Evolutionary conservation across 2,329 filamentous ascomycete species (phyloP).

Genomic region (Whalleya microplaca): DNA sequence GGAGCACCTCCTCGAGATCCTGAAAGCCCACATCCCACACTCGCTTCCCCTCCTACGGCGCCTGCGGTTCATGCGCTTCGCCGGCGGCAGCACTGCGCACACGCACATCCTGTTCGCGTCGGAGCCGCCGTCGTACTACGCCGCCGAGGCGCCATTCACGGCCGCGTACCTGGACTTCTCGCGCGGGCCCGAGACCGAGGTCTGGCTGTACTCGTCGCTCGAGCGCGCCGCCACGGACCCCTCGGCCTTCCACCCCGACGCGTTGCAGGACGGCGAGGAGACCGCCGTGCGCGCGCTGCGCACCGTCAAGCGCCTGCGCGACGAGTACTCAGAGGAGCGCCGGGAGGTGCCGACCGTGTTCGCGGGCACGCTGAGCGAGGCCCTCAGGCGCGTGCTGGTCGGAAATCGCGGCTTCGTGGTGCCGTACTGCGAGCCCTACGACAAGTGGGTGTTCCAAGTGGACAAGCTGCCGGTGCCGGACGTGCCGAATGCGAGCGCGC

Average conservation of each 20-base stretch:
- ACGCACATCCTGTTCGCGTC: slow-evolving; percentile 48
- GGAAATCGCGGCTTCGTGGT: slow-evolving; percentile 34
- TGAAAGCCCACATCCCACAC: slow-evolving; percentile 57
- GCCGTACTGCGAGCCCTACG: slow-evolving; percentile 40
- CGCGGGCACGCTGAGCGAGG: slow-evolving; percentile 47
- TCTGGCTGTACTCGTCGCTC: slow-evolving; percentile 63
- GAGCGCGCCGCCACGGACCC: slow-evolving; percentile 42
- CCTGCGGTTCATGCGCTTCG: slow-evolving; percentile 57
- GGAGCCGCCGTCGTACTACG: slow-evolving; percentile 8
- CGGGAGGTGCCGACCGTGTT: slow-evolving; percentile 38
- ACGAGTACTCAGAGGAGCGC: slow-evolving; percentile 22
- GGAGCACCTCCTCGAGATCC: slow-evolving; percentile 47
- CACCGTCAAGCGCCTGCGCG: slow-evolving; percentile 28
- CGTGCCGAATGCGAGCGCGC: slow-evolving; percentile 24
- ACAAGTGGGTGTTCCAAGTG: slow-evolving; percentile 63
- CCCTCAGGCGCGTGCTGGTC: slow-evolving; percentile 35
- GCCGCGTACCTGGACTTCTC: slow-evolving; percentile 66
- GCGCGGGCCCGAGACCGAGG: slow-evolving; percentile 64
- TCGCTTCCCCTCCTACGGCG: slow-evolving; percentile 66
- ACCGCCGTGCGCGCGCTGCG: slow-evolving; percentile 3
- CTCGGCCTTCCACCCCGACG: no score
- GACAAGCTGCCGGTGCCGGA: slow-evolving; percentile 53
- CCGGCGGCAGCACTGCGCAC: slow-evolving; percentile 45
- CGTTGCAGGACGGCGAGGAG: slow-evolving; percentile 1
- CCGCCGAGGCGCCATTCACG: slow-evolving; percentile 45